Evolutionary conservation across 345 rosid species (phyloP).

Genomic region (Lumnitzera littorea): DNA sequence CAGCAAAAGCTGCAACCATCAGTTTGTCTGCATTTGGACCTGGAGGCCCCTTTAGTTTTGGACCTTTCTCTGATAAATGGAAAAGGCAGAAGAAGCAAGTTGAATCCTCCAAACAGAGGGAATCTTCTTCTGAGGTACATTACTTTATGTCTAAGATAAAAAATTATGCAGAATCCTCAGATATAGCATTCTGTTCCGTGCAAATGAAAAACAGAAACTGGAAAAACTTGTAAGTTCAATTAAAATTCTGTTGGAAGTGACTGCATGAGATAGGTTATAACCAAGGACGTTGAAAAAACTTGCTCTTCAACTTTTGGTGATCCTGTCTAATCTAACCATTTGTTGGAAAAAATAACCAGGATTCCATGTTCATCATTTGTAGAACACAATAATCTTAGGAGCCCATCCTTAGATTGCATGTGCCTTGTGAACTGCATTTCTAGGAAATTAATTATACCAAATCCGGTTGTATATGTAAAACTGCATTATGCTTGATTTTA

Average conservation of each 20-base stretch:
- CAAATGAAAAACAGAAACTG: not conserved
- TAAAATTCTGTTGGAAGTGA: too few relatives aligned
- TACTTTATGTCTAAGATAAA: not conserved
- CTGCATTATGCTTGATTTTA: constrained; percentile 4
- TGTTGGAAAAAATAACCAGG: not conserved
- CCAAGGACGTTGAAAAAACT: too few relatives aligned
- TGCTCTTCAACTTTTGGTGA: too few relatives aligned
- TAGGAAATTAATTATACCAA: not conserved
- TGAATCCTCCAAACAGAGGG: constrained; percentile 40
- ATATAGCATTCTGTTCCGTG: not conserved
- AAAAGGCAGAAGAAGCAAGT: constrained; percentile 59
- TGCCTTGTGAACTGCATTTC: too few relatives aligned
- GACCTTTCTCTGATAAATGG: constrained; percentile 54
- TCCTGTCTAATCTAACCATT: too few relatives aligned
- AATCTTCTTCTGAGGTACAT: constrained; percentile 50
- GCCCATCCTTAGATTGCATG: not conserved
- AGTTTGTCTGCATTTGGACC: constrained; percentile 75
- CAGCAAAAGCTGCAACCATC: constrained; percentile 60
- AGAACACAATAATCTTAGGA: not conserved
- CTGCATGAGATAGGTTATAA: too few relatives aligned
- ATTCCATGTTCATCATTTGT: not conserved
- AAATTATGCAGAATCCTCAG: not conserved
- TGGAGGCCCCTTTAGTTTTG: constrained; percentile 73
- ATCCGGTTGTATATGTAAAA: too few relatives aligned
- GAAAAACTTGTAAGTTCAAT: not conserved